Base-by-base conservation (phyloP, 306 rosid species). In the Trifolium subterraneum region DNA sequence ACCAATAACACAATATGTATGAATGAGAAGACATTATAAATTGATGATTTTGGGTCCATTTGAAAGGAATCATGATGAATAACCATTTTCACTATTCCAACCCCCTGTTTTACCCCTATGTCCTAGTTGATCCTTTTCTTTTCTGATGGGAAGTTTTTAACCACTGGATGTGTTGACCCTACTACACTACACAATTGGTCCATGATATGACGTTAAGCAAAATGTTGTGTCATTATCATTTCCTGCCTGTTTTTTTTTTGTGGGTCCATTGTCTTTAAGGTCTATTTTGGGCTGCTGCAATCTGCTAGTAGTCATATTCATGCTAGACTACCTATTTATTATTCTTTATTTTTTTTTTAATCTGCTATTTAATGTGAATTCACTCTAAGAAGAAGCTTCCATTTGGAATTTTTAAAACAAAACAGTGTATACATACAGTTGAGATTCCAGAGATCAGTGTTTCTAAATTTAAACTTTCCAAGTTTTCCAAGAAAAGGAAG, bases 201-300 rank as follows among this genome's bases (percentile, higher is more conserved):
- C 67, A 60, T 60, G 65, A 60, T 22, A 38, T 84, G 65, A 56
- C 16, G 59, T 65, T 48, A 22, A 16, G 70, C 80, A 47, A 73
- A 76, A 35, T 72, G 91, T 66, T 66, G 75, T 75, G 88, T 86
- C 84, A n/a, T 76, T 84, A 73, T 90, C 82, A 14, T 67, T 75
- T 79, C 78, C 78, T 79, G 59, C 11, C 38, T 35, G 70, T 68
- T 71, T 55, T 67, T 13, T 59, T 60, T 16, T 0, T 58, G 83
- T 68, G 81, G 88, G 86, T 64, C 90, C 85, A 14, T 11, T 60
- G 3, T 44, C 76, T 54, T 76, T 76, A 73, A 63, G 68, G 31
- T 79, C 80, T 66, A 39, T 19, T 83, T 78, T 84, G 75, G 58
- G 66, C 71, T 52, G 38, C 62, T 5, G 44, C 35, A 70, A 70